Evolutionary conservation across 106 monocot genomes (phyloP), one percentile per base, ranked within the genome.

Genomic region (Dendrobium catenatum): DNA sequence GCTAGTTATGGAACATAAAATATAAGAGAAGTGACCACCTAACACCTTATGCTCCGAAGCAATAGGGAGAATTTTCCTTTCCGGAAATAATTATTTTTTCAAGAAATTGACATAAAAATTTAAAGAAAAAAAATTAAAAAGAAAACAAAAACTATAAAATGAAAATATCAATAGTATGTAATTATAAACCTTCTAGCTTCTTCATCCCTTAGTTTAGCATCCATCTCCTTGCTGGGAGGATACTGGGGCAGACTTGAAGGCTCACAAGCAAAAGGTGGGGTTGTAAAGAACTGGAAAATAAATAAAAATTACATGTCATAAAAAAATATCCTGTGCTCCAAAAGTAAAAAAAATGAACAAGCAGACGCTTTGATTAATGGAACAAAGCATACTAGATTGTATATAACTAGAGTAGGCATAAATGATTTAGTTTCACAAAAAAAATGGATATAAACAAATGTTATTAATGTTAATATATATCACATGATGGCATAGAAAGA

Each of bases 181-280:
- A 46, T 72, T 74, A 66, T 48, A 78, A 55, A 91, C 91, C 91
- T 89, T 85, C 87, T 88, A 79, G 89, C 85, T 86, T 89, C 89
- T 87, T 91, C 89, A 82, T 91, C 91, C 68, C 89, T 89, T 81
- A 86, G 51, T 79, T 91, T 91, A 83, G 89, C 83, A 59, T 83
- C 83, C 83, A 83, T 83, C 73, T 83, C 83, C 86, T 85, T 91
- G 83, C 89, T 89, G 68, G 83, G 83, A 58, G 83, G 83, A 83
- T 83, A 83, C 73, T 91, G 89, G 42, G 91, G 91, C 68, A 91
- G 80, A 75, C 91, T 89, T 85, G 91, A 91, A 46, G 91, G 89
- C 15, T 91, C 91, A 78, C 91, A 91, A 55, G 89, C 91, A 80
- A 81, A 87, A 80, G 91, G 91, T 79, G 78, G 76, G 6, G 87